These are phyloP conservation scores for Eremothecium coryli DNA, from an alignment of 1,139 yeast species.

Conservation along the genomic window DNA sequence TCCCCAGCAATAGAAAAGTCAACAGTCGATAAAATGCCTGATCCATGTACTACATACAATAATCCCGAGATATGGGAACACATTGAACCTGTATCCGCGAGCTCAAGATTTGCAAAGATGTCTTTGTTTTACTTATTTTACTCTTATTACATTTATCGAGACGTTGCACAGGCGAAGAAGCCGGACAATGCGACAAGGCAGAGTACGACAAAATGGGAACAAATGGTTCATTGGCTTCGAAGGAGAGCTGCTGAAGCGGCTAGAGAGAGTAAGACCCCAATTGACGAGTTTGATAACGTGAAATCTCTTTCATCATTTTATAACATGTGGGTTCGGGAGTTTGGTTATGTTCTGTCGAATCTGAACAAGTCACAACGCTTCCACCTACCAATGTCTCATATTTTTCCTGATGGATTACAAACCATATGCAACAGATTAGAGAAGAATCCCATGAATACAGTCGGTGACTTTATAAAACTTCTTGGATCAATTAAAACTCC, in stretches of 20 bases:
- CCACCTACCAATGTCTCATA: slow-evolving; percentile 22
- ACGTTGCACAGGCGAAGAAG: slow-evolving; percentile 8
- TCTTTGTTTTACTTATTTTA: slow-evolving; percentile 26
- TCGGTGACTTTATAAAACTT: slow-evolving; percentile 19
- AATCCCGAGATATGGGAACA: not conserved
- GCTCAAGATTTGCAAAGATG: slow-evolving; percentile 20
- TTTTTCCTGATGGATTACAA: slow-evolving; percentile 17
- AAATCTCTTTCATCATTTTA: slow-evolving; percentile 15
- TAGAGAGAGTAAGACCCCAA: not conserved
- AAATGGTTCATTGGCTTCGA: slow-evolving; percentile 8
- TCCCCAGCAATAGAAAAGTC: too few relatives aligned
- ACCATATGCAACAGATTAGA: slow-evolving; percentile 16
- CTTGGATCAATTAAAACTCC: slow-evolving; percentile 14
- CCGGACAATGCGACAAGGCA: slow-evolving; percentile 4
- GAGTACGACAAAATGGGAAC: slow-evolving; percentile 1
- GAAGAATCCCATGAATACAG: slow-evolving; percentile 15
- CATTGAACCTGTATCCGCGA: slow-evolving; percentile 8
- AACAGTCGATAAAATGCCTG: not conserved
- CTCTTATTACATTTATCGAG: slow-evolving; percentile 21
- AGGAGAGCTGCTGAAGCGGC: slow-evolving; percentile 9
- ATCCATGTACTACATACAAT: not conserved
- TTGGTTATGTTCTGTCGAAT: slow-evolving; percentile 11
- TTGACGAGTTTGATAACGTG: not conserved
- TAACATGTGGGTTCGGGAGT: slow-evolving; percentile 19
- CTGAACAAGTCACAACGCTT: slow-evolving; percentile 19